A percentile compares a stretch with the other conserved stretches of the same genome.
Evolutionary conservation across 345 rosid species (phyloP).

Genomic region (Eucalyptus tenuipes): DNA sequence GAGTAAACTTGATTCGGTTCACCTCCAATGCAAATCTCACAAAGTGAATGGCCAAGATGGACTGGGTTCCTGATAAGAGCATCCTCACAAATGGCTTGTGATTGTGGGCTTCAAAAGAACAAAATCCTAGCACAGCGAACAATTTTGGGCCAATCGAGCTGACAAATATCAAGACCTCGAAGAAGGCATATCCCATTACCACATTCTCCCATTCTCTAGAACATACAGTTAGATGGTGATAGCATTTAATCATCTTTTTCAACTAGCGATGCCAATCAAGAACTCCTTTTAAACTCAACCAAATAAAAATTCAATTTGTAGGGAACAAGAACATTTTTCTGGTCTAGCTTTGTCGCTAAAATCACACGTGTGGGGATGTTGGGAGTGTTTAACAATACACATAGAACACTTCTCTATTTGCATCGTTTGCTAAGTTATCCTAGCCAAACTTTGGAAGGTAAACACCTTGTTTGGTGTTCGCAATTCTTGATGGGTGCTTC

Average conservation of each 20-base stretch:
- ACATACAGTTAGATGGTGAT: neutral
- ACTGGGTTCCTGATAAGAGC: neutral
- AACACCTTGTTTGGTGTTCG: neutral
- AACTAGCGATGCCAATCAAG: neutral
- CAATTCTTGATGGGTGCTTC: neutral
- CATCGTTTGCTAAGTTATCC: rapidly evolving
- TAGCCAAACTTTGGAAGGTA: neutral
- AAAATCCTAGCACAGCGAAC: neutral
- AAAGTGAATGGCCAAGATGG: neutral
- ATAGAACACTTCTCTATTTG: neutral
- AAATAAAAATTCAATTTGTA: neutral
- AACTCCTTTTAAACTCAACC: neutral
- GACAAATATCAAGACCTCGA: neutral
- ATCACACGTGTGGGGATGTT: neutral
- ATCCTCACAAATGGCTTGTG: neutral
- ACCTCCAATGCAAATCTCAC: neutral
- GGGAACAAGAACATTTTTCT: neutral
- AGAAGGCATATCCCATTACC: neutral
- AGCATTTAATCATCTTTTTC: neutral
- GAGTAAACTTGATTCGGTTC: neutral
- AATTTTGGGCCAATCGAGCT: neutral
- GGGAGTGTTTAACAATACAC: rapidly evolving
- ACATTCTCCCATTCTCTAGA: neutral
- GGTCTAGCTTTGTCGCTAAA: rapidly evolving
- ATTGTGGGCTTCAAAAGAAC: neutral